Conservation (phyloP, 495 filamentous ascomycete species). For the Aspergillus sparsus region DNA sequence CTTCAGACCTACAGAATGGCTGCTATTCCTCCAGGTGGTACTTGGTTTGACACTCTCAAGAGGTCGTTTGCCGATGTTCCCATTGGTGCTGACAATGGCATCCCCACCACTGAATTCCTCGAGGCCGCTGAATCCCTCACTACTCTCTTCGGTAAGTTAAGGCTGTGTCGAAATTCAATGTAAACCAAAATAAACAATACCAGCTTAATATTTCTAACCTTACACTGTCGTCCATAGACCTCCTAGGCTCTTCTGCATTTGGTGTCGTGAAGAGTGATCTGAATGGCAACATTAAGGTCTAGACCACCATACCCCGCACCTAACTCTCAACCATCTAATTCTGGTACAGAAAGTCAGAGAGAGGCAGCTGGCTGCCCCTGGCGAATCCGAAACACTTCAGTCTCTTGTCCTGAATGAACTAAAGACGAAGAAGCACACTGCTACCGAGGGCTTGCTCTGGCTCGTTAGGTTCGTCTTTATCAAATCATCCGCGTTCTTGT, state of each 20-base stretch:
- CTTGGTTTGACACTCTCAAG: slow-evolving; percentile 83
- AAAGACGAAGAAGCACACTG: slow-evolving; percentile 79
- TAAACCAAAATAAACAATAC: too few species aligned
- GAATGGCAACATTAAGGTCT: slow-evolving; percentile 86
- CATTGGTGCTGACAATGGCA: slow-evolving; percentile 66
- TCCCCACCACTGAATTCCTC: slow-evolving; percentile 84
- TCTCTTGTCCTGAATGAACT: slow-evolving; percentile 81
- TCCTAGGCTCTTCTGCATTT: slow-evolving; percentile 81
- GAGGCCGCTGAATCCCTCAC: slow-evolving; percentile 85
- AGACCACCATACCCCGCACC: slow-evolving; percentile 21
- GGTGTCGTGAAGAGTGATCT: slow-evolving; percentile 87
- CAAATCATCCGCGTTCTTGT: slow-evolving; percentile 1
- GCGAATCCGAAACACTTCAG: slow-evolving; percentile 77
- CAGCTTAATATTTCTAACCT: neutral
- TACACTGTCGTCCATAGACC: slow-evolving; percentile 52
- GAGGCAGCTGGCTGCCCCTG: slow-evolving; percentile 73
- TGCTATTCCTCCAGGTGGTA: slow-evolving; percentile 60
- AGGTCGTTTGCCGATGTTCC: slow-evolving; percentile 80
- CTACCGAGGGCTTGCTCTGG: slow-evolving; percentile 89
- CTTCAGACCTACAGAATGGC: slow-evolving; percentile 28
- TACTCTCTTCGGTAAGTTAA: slow-evolving; percentile 76
- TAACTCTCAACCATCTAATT: slow-evolving; percentile 16
- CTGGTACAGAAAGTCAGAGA: slow-evolving; percentile 80
- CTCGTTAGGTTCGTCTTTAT: slow-evolving; percentile 69
- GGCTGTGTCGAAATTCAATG: neutral